Evolutionary conservation across 495 filamentous ascomycete species (phyloP), one percentile per base, ranked within the genome.

Genomic region (Talaromyces thailandensis): DNA sequence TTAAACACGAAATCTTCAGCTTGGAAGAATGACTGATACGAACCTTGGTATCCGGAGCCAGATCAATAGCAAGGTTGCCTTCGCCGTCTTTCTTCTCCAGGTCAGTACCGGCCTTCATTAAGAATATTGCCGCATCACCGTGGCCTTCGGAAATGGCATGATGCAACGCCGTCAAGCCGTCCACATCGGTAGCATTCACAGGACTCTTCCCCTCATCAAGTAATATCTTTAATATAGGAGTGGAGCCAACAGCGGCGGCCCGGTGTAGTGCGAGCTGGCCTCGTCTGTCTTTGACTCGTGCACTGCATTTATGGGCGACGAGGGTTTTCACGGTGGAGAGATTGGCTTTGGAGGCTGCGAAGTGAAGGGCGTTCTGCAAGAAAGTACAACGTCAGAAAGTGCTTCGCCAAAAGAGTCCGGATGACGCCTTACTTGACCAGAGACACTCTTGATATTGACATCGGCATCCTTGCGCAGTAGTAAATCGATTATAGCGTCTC

Each of bases 101-200:
- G 70, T 93, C 92, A 0, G 93, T 93, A 0, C 94, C 93, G 1
- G 87, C 87, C 69, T 89, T 95, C 28, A 98, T 73, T 56, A 98
- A 71, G 14, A 87, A 77, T 24, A 96, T 75, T 0, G 93, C 94
- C 1, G 92, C 85, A 73, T 96, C 91, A 0, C 93, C 94, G 71
- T 96, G 93, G 0, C 94, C 94, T 72, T 98, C 94, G 0, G 91
- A 89, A 63, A 97, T 82, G 2, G 89, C 94, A 76, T 99, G 95
- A 73, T 99, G 94, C 69, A 99, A 75, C 14, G 93, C 86, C 35
- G 95, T 98, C 62, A 89, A 80, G 1, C 93, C 93, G 60, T 89
- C 84, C 9, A 77, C 76, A 76, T 99, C 94, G n/a, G 86, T 88
- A 16, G 92, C 87, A 70, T 96, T 93, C 7, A 98, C 68, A 1